Evolutionary conservation across 1,284 basidiomycete genomes (phyloP), one percentile per base, ranked within the genome.

Genomic region (Leccinum angustisporum): DNA sequence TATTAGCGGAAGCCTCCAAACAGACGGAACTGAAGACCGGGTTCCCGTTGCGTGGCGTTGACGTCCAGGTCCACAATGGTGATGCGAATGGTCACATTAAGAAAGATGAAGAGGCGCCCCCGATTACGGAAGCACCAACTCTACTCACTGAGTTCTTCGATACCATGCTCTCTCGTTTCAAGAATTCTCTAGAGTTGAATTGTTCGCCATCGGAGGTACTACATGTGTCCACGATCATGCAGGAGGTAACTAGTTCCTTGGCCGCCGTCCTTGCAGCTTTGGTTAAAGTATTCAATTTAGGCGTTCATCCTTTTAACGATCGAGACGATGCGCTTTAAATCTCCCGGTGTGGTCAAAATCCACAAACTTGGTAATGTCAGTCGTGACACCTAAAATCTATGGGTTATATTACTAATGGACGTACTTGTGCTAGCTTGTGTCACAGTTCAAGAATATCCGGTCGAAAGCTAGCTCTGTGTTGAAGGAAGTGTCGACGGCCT

Each of bases 1-100:
- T 91, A 30, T 77, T 91, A 30, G 88, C 88, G 7, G 90, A 91
- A 71, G 87, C 86, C 25, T 83, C 86, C 3, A 89, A 86, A 66
- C 81, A 85, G 69, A 83, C 85, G 0, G 86, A 90, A 70, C 74
- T 85, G 55, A 91, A 89, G 74, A 87, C 85, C 0, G 87, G 87
- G 0, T 81, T 86, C 64, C 84, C 88, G 5, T 74, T 88, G 59
- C 86, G 85, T 68, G 85, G 86, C 7, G 75, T 88, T 33, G 84
- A 87, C 61, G 72, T 83, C 31, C 76, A 82, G 55, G 75, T 78
- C 31, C 68, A 72, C 34, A 81, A 81, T 63, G 81, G 79, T 18
- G 71, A 72, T 53, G 64, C 75, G 6, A 86, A 86, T 66, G 84
- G 82, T 4, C 76, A 81, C 51, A 68, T 77, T 6, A 91, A 87